Evolutionary conservation across 2,329 filamentous ascomycete species (phyloP), one percentile per base, ranked within the genome.

Genomic region (Coniella lustricola): DNA sequence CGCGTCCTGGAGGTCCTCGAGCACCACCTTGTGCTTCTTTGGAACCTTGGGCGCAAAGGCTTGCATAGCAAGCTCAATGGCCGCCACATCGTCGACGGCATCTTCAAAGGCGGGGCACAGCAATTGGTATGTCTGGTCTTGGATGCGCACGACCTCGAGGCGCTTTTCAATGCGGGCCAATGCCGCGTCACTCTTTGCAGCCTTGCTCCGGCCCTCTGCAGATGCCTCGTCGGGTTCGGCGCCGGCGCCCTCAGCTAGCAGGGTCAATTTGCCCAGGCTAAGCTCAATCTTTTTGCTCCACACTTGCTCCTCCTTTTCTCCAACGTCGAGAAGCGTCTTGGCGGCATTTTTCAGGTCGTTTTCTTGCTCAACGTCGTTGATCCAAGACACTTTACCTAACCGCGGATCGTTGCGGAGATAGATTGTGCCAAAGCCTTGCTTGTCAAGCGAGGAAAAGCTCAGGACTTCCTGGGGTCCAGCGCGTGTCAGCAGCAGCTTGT

Each of bases 241-340:
- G 7, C 51, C 49, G 45, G 69, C 65, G 7, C 69, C 72, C 34
- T 82, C 79, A 14, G 87, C 87, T 55, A 96, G 67, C 46, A 82
- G 74, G 14, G 84, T 79, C 40, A 98, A 75, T 66, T 96, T 97
- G 32, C 87, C 86, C 34, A 98, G 74, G 51, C 89, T 95, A 21
- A 97, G 72, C 66, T 97, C 86, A 31, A 95, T 87, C 65, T 94
- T 93, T 70, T 95, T 94, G 67, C 82, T 89, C 91, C 91, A 97
- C 3, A 93, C 69, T 57, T 90, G 85, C 45, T 81, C 77, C 64
- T 96, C 90, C 43, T 76, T 74, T 17, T 84, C 70, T 0, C 87
- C 90, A 17, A 90, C 74, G 7, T 79, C 71, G 37, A 86, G 71
- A 40, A 98, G 74, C 0, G 83, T 85, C 36, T 80, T 70, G 4